A percentile compares a stretch with the other conserved stretches of the same genome.
Evolutionary conservation across 2,329 filamentous ascomycete genomes (phyloP).

Genomic region (Hymenoscyphus infarciens): DNA sequence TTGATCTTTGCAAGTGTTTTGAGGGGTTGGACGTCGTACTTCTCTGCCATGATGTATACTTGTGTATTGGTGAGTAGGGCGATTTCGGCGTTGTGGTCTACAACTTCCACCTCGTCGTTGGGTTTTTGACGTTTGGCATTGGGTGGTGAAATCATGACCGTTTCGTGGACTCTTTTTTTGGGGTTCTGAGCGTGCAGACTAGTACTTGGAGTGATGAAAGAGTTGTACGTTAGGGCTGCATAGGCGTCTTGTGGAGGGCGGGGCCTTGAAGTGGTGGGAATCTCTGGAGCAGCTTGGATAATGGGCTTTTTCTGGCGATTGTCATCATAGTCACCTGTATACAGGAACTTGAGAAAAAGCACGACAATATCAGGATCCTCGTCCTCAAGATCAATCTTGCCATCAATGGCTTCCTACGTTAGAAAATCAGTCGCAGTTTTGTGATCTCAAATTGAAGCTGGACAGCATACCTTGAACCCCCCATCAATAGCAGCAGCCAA

Average conservation of each 20-base stretch:
- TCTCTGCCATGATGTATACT: neutral
- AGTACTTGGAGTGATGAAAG: too few relatives aligned
- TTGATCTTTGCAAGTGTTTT: neutral
- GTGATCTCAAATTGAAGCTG: neutral
- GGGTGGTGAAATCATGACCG: neutral
- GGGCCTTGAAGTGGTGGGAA: too few relatives aligned
- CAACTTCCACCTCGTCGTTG: neutral
- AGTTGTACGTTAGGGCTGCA: too few relatives aligned
- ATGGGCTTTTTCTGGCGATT: neutral
- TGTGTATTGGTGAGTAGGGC: neutral
- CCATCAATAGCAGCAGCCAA: conserved; percentile 20
- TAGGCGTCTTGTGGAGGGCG: too few relatives aligned
- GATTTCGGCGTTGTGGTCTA: neutral
- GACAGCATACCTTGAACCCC: neutral
- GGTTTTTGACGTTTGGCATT: neutral
- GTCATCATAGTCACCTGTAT: neutral
- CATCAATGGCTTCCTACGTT: neutral
- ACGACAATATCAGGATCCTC: neutral
- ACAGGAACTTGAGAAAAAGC: neutral
- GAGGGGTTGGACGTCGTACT: neutral
- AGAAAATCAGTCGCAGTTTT: neutral
- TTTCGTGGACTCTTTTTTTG: too few relatives aligned
- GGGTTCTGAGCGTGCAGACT: too few relatives aligned
- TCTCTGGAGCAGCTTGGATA: too few relatives aligned
- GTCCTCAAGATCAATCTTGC: neutral